phyloP scores from a whole-genome alignment of 495 filamentous ascomycete species.

The Amorphotheca resinae region DNA sequence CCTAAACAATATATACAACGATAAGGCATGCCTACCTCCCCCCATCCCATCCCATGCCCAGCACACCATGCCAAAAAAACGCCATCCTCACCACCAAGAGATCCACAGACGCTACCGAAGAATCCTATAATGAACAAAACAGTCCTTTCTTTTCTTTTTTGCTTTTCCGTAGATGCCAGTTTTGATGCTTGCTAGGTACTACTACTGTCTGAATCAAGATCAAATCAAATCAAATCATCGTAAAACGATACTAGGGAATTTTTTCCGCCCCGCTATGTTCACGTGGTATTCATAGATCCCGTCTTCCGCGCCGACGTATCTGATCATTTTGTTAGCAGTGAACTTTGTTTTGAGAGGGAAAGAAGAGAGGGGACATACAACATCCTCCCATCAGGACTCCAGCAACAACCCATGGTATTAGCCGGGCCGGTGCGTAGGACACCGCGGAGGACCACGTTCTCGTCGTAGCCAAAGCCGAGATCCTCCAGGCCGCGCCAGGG shows the following conservation, averaged over 20 bases:
- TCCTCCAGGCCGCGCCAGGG: constrained; percentile 14
- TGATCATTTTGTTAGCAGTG: constrained; percentile 23
- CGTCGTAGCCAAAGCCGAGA: constrained; percentile 1
- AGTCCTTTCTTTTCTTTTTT: no score
- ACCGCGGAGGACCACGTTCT: constrained; percentile 2
- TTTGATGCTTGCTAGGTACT: no score
- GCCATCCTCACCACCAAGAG: no score
- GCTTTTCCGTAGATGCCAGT: no score
- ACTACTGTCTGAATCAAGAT: no score
- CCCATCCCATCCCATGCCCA: no score
- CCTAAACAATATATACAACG: no score
- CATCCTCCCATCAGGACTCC: constrained; percentile 55
- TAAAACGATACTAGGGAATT: constrained; percentile 47
- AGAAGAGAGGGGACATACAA: constrained; percentile 42
- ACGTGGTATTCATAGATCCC: constrained; percentile 64
- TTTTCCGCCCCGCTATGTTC: constrained; percentile 51
- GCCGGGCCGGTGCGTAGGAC: background rate
- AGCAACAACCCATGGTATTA: constrained; percentile 52
- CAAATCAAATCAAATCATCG: no score
- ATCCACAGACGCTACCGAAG: no score
- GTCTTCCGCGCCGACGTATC: constrained; percentile 60
- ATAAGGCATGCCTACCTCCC: no score
- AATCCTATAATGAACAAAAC: no score
- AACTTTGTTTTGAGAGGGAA: background rate
- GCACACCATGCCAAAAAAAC: no score